A percentile compares a stretch with the other conserved stretches of the same genome.
Conservation (phyloP, 371 early-diverging fungal genomes). For the Rhizomucor pusillus region DNA sequence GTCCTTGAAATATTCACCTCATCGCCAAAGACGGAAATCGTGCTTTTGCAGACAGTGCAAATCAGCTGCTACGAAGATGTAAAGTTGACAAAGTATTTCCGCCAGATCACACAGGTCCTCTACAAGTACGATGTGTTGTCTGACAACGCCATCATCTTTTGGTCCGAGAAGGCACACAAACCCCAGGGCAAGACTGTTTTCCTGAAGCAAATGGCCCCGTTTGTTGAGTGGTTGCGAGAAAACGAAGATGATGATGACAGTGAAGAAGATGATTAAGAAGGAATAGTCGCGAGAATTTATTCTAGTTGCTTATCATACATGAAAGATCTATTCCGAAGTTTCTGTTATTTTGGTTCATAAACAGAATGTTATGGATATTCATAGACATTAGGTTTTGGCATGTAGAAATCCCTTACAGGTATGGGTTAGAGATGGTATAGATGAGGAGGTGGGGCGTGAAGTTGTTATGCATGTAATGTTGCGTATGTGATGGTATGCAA, state of each 20-base stretch:
- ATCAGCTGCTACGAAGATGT: slow-evolving; percentile 84
- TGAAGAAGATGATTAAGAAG: slow-evolving; percentile 55
- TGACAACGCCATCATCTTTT: slow-evolving; percentile 88
- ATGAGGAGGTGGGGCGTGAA: no score
- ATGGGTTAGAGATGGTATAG: no score
- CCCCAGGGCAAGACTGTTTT: slow-evolving; percentile 86
- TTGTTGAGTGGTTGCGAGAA: slow-evolving; percentile 80
- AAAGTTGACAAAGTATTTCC: slow-evolving; percentile 84
- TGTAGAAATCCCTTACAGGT: no score
- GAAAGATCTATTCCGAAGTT: no score
- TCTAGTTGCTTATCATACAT: no score
- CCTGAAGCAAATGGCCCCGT: slow-evolving; percentile 89
- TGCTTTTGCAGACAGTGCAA: slow-evolving; percentile 82
- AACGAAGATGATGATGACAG: slow-evolving; percentile 73
- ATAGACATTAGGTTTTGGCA: no score
- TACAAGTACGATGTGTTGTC: slow-evolving; percentile 90
- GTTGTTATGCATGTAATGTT: no score
- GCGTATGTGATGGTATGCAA: no score
- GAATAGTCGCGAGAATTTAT: no score
- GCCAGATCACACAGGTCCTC: slow-evolving; percentile 74
- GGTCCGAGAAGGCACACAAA: slow-evolving; percentile 89
- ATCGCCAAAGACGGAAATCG: slow-evolving; percentile 82
- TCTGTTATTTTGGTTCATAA: no score
- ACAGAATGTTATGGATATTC: no score
- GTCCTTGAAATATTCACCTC: slow-evolving; percentile 72